These are phyloP conservation scores for Trichoderma semiorbis DNA, from an alignment of 2,329 filamentous ascomycete species.

Conservation along the genomic window DNA sequence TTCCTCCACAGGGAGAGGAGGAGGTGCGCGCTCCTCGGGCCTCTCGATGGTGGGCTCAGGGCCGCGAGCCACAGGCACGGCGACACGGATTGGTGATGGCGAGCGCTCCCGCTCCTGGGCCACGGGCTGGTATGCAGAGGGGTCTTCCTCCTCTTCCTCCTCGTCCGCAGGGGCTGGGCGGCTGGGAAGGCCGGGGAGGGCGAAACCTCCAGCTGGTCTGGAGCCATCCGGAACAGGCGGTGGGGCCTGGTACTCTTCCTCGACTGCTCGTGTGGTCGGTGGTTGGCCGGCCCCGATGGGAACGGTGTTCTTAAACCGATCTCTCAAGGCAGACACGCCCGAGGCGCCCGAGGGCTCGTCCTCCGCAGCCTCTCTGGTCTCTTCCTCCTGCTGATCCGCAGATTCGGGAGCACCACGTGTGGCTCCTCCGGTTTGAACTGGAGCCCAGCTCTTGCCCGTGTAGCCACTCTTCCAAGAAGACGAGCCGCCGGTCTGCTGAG, in stretches of 20 bases:
- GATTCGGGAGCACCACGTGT: slow-evolving; percentile 52
- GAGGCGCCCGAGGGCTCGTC: slow-evolving; percentile 55
- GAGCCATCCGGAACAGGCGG: slow-evolving; percentile 53
- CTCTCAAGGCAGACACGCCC: slow-evolving; percentile 70
- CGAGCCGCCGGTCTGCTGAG: slow-evolving; percentile 68
- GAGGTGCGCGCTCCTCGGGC: slow-evolving; percentile 45
- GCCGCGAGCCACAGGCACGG: slow-evolving; percentile 74
- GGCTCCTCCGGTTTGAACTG: slow-evolving; percentile 67
- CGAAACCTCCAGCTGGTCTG: slow-evolving; percentile 71
- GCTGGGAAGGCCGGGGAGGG: slow-evolving; percentile 72
- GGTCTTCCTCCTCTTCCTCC: slow-evolving; percentile 58
- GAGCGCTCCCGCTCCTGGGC: slow-evolving; percentile 44
- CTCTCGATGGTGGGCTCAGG: slow-evolving; percentile 53
- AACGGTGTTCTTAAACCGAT: slow-evolving; percentile 75
- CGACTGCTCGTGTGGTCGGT: slow-evolving; percentile 37
- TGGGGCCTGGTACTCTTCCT: slow-evolving; percentile 49
- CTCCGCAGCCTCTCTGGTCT: slow-evolving; percentile 43
- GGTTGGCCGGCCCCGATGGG: slow-evolving; percentile 58
- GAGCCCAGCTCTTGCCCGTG: slow-evolving; percentile 81
- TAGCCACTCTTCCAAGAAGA: slow-evolving; percentile 94
- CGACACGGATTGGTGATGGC: slow-evolving; percentile 76
- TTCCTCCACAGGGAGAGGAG: slow-evolving; percentile 60
- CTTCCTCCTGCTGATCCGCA: slow-evolving; percentile 58
- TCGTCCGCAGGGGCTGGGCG: slow-evolving; percentile 55
- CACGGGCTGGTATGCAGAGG: slow-evolving; percentile 34